Evolutionary conservation across 2,329 filamentous ascomycete species (phyloP).

Genomic region (Elsinoe ampelina): DNA sequence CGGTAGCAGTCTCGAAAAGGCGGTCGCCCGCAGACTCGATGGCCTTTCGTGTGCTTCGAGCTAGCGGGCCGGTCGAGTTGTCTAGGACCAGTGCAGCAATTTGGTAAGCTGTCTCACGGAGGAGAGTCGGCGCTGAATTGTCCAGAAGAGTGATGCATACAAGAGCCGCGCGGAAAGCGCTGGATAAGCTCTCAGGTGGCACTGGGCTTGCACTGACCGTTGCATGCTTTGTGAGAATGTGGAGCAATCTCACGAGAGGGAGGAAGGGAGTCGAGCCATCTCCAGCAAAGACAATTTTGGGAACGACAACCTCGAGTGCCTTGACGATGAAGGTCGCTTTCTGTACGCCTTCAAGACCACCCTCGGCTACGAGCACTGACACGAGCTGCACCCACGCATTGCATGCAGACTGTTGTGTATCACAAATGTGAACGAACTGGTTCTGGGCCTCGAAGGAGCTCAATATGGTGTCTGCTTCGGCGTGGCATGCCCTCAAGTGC

Average conservation of each 20-base stretch:
- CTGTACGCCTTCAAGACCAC: constrained; percentile 64
- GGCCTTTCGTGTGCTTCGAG: constrained; percentile 35
- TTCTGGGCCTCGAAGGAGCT: constrained; percentile 56
- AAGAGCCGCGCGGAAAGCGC: constrained; percentile 81
- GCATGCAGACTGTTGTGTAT: constrained; percentile 56
- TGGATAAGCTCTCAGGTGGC: constrained; percentile 79
- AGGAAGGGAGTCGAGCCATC: constrained; percentile 60
- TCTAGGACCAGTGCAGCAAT: constrained; percentile 38
- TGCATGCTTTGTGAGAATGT: constrained; percentile 52
- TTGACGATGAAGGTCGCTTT: constrained; percentile 75
- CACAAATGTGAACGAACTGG: constrained; percentile 48
- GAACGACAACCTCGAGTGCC: constrained; percentile 75
- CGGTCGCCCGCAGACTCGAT: constrained; percentile 71
- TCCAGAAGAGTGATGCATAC: constrained; percentile 29
- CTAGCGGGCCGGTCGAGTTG: constrained; percentile 22
- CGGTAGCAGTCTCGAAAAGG: constrained; percentile 77
- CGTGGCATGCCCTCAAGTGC: constrained; percentile 35
- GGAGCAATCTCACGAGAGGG: constrained; percentile 68
- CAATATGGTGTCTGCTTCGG: constrained; percentile 52
- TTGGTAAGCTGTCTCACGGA: constrained; percentile 81
- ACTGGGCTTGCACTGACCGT: constrained; percentile 48
- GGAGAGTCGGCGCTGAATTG: constrained; percentile 28
- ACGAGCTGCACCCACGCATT: constrained; percentile 78
- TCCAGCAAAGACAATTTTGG: constrained; percentile 72
- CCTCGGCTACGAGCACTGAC: constrained; percentile 71